Base-by-base conservation (phyloP, 441 rosid species). In the Theobroma grandiflorum region DNA sequence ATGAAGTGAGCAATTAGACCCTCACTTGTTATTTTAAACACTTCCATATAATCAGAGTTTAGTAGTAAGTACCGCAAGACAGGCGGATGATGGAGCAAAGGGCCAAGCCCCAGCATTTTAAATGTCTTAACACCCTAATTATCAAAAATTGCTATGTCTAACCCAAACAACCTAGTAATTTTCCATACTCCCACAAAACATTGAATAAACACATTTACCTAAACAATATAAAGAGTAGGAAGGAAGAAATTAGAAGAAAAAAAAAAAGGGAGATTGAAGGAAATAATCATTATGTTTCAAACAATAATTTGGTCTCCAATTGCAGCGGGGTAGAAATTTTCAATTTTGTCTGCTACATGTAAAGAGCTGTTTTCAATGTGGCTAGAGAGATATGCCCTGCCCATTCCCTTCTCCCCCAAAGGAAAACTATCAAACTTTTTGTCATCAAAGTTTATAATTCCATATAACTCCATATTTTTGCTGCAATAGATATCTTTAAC, bases 151-250 rank as follows among this genome's bases (percentile, higher is more conserved):
- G 94, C 98, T 83, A 80, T 84, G 82, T 93, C 93, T 92, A 97
- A 88, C 82, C 95, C 99, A 86, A 91, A 85, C 85, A 97, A 83
- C 2, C 98, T 86, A 45, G 95, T 90, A 38, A 97, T 90, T 79
- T 87, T 84, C 81, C 94, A 84, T 55, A 91, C 99, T 74, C 89
- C 97, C 79, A 93, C 89, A 79, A 88, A 97, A 89, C 99, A 97
- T 82, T 92, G 94, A 80, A 97, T 94, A 87, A 92, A 97, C 18
- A 96, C 93, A 91, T 93, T 93, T 75, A 97, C 85, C 99, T 97
- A 80, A 65, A 83, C n/a, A 80, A 47, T 61, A 74, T 31, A 72
- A 33, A 81, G 70, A 71, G 40, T 37, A 31, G 72, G 11, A 80
- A 14, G 8, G 26, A 65, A 63, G 55, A 63, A 66, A 42, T 18